These are phyloP conservation scores for Dendryphion nanum DNA, from an alignment of 2,329 filamentous ascomycete species.

Conservation along the genomic window DNA sequence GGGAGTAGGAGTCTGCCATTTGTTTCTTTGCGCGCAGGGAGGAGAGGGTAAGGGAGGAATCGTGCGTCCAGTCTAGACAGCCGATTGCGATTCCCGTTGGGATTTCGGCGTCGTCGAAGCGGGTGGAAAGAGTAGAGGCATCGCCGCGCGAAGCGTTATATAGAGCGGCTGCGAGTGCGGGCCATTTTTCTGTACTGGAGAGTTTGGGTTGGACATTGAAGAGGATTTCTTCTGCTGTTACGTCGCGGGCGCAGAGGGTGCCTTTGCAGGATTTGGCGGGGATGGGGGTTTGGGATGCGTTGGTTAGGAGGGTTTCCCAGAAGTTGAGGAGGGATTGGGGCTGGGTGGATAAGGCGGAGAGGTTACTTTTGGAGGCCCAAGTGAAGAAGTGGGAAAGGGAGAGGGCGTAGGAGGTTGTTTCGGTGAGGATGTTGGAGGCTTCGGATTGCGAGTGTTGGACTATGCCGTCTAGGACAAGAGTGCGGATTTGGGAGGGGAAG, in stretches of 20 bases:
- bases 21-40: constrained; percentile 26
- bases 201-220: constrained; percentile 11
- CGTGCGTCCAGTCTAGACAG: constrained; percentile 41
- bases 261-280: constrained; percentile 35
- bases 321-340: constrained; percentile 16
- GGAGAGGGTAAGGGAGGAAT: constrained; percentile 10
- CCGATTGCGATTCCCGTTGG: constrained; percentile 34
- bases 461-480: constrained; percentile 47
- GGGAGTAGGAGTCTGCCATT: constrained; percentile 31
- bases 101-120: constrained; percentile 18
- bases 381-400: constrained; percentile 39
- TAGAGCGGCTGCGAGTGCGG: constrained; percentile 18
- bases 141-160: constrained; percentile 35
- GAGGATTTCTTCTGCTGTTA: constrained; percentile 33
- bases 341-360: constrained; percentile 32
- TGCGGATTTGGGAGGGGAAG: constrained; percentile 44
- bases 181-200: constrained; percentile 2
- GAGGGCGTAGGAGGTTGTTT: constrained; percentile 38
- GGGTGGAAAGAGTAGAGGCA: constrained; percentile 34
- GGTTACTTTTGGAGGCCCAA: constrained; percentile 32
- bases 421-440: constrained; percentile 34
- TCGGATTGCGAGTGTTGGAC: constrained; percentile 43
- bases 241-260: constrained; percentile 15
- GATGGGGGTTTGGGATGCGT: constrained; percentile 34
- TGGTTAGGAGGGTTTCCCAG: constrained; percentile 26